phyloP scores from a whole-genome alignment of 2,329 filamentous ascomycete genomes.

The Ophiosphaerella narmari region DNA sequence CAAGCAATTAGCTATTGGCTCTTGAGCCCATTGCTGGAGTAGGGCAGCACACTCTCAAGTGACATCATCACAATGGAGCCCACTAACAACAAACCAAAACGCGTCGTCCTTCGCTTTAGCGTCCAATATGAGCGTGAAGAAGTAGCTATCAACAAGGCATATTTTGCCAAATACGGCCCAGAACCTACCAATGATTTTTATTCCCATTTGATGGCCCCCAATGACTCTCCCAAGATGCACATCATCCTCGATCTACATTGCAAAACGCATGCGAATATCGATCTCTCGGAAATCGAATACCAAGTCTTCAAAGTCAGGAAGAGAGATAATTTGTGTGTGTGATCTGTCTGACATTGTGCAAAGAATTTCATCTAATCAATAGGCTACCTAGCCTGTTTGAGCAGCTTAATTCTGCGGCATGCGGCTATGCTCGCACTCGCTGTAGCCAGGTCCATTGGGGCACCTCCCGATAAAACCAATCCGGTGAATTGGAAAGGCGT shows the following conservation, averaged over 20 bases:
- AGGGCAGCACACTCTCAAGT: not conserved
- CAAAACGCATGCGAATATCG: slow-evolving; percentile 29
- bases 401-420: no score
- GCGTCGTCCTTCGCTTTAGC: slow-evolving; percentile 17
- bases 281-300: slow-evolving; percentile 27
- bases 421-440: no score
- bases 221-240: slow-evolving; percentile 28
- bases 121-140: slow-evolving; percentile 14
- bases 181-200: slow-evolving; percentile 9
- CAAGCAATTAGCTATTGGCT: no score
- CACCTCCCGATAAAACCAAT: no score
- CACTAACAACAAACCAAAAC: slow-evolving; percentile 2
- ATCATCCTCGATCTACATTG: slow-evolving; percentile 35
- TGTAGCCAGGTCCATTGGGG: no score
- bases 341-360: not conserved
- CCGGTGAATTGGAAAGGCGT: no score
- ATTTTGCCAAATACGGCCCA: slow-evolving; percentile 10
- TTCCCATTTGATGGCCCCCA: slow-evolving; percentile 13
- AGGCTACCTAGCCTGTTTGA: no score
- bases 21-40: no score
- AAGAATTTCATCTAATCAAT: no score
- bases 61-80: not conserved
- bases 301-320: slow-evolving; percentile 30
- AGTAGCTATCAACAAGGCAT: slow-evolving; percentile 12
- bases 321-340: slow-evolving; percentile 10